Evolutionary conservation across 2,329 filamentous ascomycete genomes (phyloP).

Genomic region (Ophioceras dolichostomum): DNA sequence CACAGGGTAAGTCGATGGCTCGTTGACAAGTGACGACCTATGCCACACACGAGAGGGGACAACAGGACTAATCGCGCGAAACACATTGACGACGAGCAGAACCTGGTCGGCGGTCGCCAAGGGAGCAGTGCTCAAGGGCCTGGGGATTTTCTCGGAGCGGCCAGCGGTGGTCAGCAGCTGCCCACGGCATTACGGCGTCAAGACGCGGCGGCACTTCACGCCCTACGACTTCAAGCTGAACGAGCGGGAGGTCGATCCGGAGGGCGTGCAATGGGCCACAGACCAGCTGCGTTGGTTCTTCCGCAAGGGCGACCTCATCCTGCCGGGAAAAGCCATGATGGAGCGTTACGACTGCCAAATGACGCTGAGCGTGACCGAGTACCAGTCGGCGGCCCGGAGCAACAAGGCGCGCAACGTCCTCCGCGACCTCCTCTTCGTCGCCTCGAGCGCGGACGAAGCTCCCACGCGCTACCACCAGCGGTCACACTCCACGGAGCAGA

Average conservation of each 20-base stretch:
- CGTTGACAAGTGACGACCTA: slow-evolving; percentile 2
- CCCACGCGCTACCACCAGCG: slow-evolving; percentile 5
- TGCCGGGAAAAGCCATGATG: slow-evolving; percentile 8
- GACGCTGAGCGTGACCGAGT: slow-evolving; percentile 8
- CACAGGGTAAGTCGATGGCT: too few species aligned
- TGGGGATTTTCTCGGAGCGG: slow-evolving; percentile 12
- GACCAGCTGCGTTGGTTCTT: slow-evolving; percentile 14
- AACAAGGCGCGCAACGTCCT: slow-evolving; percentile 4
- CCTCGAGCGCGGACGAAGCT: slow-evolving; percentile 7
- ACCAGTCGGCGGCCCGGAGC: slow-evolving; percentile 1
- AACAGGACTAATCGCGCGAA: slow-evolving; percentile 2
- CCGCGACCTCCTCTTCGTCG: slow-evolving; percentile 11
- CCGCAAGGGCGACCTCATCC: slow-evolving; percentile 10
- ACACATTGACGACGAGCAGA: background rate
- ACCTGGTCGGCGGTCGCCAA: slow-evolving; percentile 12
- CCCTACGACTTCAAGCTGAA: slow-evolving; percentile 7
- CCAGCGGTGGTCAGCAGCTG: slow-evolving; percentile 7
- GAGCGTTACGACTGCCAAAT: slow-evolving; percentile 11
- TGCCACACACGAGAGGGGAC: slow-evolving; percentile 7
- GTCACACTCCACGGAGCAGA: slow-evolving; percentile 3
- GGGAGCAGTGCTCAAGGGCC: slow-evolving; percentile 13
- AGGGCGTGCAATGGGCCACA: slow-evolving; percentile 11
- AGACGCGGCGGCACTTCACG: slow-evolving; percentile 8
- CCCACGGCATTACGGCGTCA: slow-evolving; percentile 12
- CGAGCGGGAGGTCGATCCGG: slow-evolving; percentile 7